These are phyloP conservation scores for Knufia petricola DNA, from an alignment of 2,329 filamentous ascomycete species.

Conservation along the genomic window DNA sequence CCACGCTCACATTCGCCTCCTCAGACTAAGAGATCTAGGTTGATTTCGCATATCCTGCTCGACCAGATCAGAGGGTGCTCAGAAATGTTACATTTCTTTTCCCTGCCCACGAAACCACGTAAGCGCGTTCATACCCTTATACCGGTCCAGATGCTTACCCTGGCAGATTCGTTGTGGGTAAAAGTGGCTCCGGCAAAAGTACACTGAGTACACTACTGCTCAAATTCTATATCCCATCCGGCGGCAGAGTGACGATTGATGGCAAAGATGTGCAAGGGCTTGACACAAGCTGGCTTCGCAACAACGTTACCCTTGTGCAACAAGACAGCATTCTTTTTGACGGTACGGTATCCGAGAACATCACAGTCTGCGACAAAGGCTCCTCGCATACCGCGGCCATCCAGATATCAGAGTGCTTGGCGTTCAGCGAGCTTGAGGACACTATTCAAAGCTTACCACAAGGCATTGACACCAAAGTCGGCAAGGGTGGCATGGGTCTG, in stretches of 20 bases:
- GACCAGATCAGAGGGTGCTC: constrained; percentile 52
- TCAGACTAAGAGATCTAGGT: constrained; percentile 43
- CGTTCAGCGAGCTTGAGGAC: constrained; percentile 58
- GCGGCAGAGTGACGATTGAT: constrained; percentile 62
- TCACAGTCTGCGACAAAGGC: constrained; percentile 57
- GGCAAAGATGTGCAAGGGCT: constrained; percentile 52
- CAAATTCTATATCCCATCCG: constrained; percentile 60
- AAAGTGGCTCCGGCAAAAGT: constrained; percentile 86
- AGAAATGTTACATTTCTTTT: constrained; percentile 58
- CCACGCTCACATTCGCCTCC: not conserved
- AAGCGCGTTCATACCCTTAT: not conserved
- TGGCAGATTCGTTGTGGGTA: constrained; percentile 61
- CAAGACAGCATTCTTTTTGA: constrained; percentile 75
- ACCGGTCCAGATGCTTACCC: not conserved
- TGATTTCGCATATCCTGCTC: constrained; percentile 72
- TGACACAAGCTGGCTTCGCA: constrained; percentile 61
- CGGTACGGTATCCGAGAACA: constrained; percentile 67
- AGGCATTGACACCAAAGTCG: constrained; percentile 63
- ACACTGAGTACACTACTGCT: constrained; percentile 73
- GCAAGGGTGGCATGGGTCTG: constrained; percentile 57
- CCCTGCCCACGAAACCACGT: constrained; percentile 56
- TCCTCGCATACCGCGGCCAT: constrained; percentile 40
- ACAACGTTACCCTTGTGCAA: constrained; percentile 70
- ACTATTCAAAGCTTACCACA: constrained; percentile 58
- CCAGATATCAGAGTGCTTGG: constrained; percentile 53